A percentile compares a stretch with the other conserved stretches of the same genome.
Evolutionary conservation across 805 yeast species (phyloP).

Genomic region (Schwanniomyces vanrijiae): DNA sequence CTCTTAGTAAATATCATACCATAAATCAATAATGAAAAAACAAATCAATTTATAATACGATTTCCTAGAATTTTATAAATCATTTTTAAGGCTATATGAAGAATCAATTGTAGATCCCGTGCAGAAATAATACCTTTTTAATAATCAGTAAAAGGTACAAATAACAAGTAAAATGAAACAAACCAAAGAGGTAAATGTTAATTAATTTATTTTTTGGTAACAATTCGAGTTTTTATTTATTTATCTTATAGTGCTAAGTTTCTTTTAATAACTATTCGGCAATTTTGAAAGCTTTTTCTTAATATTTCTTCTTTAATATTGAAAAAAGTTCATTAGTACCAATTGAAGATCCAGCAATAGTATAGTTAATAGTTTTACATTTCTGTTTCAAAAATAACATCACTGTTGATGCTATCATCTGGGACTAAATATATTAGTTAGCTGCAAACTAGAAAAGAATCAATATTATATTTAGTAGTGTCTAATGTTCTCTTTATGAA

Average conservation of each 20-base stretch:
- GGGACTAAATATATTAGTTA: slow-evolving; percentile 17
- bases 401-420: slow-evolving; percentile 12
- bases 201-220: neutral
- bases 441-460: slow-evolving; percentile 23
- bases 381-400: slow-evolving; percentile 2
- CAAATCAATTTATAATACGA: neutral
- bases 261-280: neutral
- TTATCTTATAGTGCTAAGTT: neutral
- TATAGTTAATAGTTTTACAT: neutral
- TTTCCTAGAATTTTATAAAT: neutral
- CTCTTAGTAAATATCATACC: neutral
- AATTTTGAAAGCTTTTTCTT: neutral
- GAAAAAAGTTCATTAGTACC: neutral
- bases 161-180: neutral
- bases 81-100: neutral
- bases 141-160: neutral
- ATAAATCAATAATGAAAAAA: neutral
- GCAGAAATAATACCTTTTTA: neutral
- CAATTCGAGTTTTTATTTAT: neutral
- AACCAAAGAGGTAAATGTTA: neutral
- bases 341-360: neutral
- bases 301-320: neutral
- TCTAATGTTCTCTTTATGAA: slow-evolving; percentile 8
- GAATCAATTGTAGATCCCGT: neutral
- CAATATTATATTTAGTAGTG: slow-evolving; percentile 20